Conservation (phyloP, 2,329 filamentous ascomycete species). For the Phaeophleospora eucalypticola region DNA sequence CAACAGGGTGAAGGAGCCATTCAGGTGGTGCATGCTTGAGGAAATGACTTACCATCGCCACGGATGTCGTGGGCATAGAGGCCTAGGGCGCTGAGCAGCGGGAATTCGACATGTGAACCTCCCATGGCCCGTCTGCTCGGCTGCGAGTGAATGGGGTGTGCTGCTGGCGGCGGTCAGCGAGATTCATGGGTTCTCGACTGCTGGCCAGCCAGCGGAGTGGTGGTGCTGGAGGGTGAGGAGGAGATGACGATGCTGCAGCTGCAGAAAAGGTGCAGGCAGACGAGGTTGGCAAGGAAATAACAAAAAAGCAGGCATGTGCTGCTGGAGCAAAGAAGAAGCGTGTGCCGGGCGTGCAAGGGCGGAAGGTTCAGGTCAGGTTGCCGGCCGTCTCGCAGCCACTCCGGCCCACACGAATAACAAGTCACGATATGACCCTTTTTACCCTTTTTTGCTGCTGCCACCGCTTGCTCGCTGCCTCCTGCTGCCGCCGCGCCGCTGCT, state of each 20-base stretch:
- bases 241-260: not conserved
- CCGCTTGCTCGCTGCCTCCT: too few species aligned
- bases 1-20: constrained; percentile 3
- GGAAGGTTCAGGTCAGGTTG: too few species aligned
- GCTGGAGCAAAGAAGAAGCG: not conserved
- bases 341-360: not conserved
- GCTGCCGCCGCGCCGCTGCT: too few species aligned
- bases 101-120: constrained; percentile 45
- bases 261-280: not conserved
- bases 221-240: not conserved
- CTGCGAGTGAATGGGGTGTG: constrained; percentile 1
- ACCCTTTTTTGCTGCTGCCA: too few species aligned
- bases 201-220: not conserved
- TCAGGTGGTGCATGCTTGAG: constrained; percentile 8
- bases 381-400: too few species aligned
- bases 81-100: constrained; percentile 53
- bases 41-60: constrained; percentile 56
- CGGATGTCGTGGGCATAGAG: constrained; percentile 57
- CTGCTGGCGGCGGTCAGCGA: constrained; percentile 7
- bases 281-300: not conserved
- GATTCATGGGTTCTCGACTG: constrained; percentile 5
- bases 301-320: too few species aligned
- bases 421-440: too few species aligned
- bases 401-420: too few species aligned
- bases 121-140: constrained; percentile 2